Conservation (phyloP, 495 filamentous ascomycete species). For the Penicillium pancosmium region DNA sequence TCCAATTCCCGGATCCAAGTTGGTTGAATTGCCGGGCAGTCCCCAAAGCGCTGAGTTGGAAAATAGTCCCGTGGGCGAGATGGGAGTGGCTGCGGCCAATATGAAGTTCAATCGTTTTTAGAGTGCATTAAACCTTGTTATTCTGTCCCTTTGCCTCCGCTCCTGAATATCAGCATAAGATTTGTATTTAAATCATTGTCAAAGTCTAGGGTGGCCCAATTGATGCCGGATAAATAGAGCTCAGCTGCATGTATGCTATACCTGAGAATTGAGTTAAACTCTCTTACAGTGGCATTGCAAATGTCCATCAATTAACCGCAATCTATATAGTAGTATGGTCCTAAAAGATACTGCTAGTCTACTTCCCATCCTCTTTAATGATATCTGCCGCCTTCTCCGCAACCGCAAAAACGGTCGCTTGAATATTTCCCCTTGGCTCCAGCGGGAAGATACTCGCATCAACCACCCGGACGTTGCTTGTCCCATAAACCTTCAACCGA, state of each 20-base stretch:
- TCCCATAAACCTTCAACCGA: slow-evolving; percentile 52
- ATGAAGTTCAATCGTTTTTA: neutral
- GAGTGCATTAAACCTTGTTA: neutral
- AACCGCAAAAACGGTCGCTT: slow-evolving; percentile 54
- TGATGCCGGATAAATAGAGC: no score
- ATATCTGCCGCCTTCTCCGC: slow-evolving; percentile 59
- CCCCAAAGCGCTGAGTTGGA: slow-evolving; percentile 10
- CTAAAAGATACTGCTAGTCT: no score
- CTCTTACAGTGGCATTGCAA: no score
- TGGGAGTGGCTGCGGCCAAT: neutral
- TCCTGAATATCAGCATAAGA: neutral
- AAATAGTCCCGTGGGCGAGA: slow-evolving; percentile 18
- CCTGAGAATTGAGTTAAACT: no score
- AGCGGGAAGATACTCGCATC: slow-evolving; percentile 58
- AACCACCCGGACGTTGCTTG: slow-evolving; percentile 47
- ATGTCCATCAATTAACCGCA: no score
- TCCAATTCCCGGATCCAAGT: slow-evolving; percentile 14
- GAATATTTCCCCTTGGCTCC: slow-evolving; percentile 48
- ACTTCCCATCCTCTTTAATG: slow-evolving; percentile 38
- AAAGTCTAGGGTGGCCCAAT: no score
- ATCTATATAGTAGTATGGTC: no score
- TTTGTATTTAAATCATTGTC: no score
- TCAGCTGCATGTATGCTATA: no score
- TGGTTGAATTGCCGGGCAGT: slow-evolving; percentile 16
- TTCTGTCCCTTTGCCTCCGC: no score